A percentile compares a stretch with the other conserved stretches of the same genome.
Conservation (phyloP, 176 grass and related monocot genomes). For the Aegilops speltoides region DNA sequence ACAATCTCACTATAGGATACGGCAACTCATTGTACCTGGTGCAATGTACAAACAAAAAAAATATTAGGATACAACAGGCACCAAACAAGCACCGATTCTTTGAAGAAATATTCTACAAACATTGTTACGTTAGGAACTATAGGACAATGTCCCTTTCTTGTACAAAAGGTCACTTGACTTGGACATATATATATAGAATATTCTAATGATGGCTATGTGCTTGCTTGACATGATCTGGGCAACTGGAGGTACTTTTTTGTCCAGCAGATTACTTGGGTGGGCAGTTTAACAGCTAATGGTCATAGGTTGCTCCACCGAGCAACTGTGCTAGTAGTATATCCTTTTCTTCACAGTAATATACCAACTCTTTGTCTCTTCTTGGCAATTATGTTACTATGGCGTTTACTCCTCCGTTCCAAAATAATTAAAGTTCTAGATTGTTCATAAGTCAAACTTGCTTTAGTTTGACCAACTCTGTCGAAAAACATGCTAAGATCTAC, state of each 20-base stretch:
- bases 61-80: neutral
- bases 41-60: neutral
- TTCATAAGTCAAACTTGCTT: too few relatives aligned
- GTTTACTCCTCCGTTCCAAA: too few relatives aligned
- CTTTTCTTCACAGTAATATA: neutral
- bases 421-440: too few relatives aligned
- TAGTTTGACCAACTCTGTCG: too few relatives aligned
- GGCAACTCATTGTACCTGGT: too few relatives aligned
- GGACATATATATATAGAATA: neutral
- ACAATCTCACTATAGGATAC: neutral
- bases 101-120: neutral
- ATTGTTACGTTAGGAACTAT: neutral
- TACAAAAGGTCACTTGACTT: constrained; percentile 1
- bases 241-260: neutral
- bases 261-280: neutral
- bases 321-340: neutral
- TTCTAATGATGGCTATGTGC: neutral
- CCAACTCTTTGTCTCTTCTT: neutral
- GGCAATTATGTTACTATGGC: neutral
- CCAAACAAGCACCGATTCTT: neutral
- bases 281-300: neutral
- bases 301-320: constrained; percentile 2
- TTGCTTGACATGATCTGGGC: neutral
- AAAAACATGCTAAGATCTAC: too few relatives aligned
- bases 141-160: neutral